phyloP scores from a whole-genome alignment of 1,284 basidiomycete species.

The Fomitopsis betulina region DNA sequence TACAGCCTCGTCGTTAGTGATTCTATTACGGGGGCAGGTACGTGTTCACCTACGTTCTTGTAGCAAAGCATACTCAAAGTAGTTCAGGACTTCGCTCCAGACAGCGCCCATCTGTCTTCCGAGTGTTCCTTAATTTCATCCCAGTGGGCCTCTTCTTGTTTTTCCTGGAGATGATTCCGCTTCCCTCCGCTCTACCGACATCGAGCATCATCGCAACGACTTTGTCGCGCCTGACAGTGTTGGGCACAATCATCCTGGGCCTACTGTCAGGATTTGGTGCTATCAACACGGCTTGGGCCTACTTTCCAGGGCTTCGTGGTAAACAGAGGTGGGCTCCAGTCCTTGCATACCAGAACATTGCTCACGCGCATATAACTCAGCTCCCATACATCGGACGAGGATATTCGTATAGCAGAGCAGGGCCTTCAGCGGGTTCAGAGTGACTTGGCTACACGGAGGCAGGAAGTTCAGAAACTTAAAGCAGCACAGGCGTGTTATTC shows the following conservation, averaged over 20 bases:
- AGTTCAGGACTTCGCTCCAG: conserved; percentile 3
- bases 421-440: conserved; percentile 47
- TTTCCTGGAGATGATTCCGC: conserved; percentile 58
- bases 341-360: not conserved
- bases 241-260: conserved; percentile 71
- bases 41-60: not conserved
- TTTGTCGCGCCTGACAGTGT: conserved; percentile 62
- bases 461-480: conserved; percentile 32
- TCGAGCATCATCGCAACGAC: conserved; percentile 40
- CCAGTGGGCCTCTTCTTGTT: conserved; percentile 56
- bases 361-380: conserved; percentile 15
- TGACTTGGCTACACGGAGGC: conserved; percentile 39
- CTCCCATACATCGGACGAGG: conserved; percentile 40
- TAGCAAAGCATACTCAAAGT: not conserved
- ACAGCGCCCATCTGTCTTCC: conserved; percentile 27
- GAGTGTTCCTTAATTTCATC: conserved; percentile 39
- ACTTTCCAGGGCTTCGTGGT: conserved; percentile 29
- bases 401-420: conserved; percentile 44
- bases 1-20: conserved; percentile 55
- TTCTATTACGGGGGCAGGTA: conserved; percentile 15
- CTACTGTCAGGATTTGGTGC: conserved; percentile 73
- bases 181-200: conserved; percentile 45
- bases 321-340: conserved; percentile 13
- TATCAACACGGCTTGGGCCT: conserved; percentile 57
- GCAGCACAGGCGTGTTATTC: conserved; percentile 26